Base-by-base conservation (phyloP, 352 stramenopile species). In the Globisporangium cystogenes region DNA sequence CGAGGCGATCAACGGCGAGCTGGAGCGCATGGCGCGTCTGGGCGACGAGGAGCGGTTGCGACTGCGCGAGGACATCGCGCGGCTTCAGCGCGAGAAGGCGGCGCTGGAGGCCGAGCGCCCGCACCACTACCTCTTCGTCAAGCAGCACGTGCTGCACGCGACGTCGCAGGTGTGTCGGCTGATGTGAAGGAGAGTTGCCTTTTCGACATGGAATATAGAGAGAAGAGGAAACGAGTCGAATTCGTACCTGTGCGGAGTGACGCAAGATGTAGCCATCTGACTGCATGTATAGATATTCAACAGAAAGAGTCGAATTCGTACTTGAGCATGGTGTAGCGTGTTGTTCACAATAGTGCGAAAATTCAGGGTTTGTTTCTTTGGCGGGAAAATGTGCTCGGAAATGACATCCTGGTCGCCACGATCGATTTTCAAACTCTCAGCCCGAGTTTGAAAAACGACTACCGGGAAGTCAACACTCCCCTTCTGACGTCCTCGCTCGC, bases 31-130 rank as follows among this genome's bases (percentile, higher is more conserved):
- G 63, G 81, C 78, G n/a, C 74, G 73, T 0, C 74, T 86, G 21
- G 68, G 74, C 8, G 78, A 92, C 60, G 75, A 90, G 42, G 81
- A 92, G 65, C 76, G 81, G 18, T 67, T 90, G 48, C 70, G 78
- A 37, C 53, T 90, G 26, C 75, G 81, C 27, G 75, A 86, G 51
- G 62, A 80, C 56, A 90, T 92, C 51, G 59, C 70, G 31, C 58
- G 65, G n/a, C 64, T 90, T 29, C 60, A 86, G 53, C 62, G 64
- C 16, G 73, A 87, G 40, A 92, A 92, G 58, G 65, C 71, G 4
- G 51, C 54, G 20, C 65, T 92, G 14, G 62, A 85, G 51, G 62
- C 65, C 26, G 81, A 92, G 53, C 72, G 78, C 1, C 81, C 81
- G 15, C 50, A 81, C 40, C 70, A 90, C 57, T 92, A 92, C 48